phyloP scores from a whole-genome alignment of 164 flowering plant species.

The Annona cherimola region DNA sequence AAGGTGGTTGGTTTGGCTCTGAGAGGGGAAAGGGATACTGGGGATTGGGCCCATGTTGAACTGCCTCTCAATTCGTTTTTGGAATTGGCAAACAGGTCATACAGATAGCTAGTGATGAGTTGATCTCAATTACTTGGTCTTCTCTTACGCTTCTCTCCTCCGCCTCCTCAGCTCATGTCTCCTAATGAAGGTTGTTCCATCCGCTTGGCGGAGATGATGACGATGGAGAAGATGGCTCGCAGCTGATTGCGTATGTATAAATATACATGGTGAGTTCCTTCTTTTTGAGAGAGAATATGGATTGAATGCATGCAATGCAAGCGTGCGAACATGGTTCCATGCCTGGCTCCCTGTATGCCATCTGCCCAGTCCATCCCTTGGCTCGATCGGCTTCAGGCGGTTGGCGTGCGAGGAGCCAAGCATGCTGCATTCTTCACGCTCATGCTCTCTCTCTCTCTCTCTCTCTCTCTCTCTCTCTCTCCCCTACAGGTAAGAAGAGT shows the following conservation, averaged over 20 bases:
- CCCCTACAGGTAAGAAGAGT: background rate
- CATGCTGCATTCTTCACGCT: constrained; percentile 26
- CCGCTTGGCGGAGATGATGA: background rate
- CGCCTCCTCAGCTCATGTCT: background rate
- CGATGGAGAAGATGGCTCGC: background rate
- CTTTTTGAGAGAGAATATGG: background rate
- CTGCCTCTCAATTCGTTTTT: background rate
- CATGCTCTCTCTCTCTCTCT: constrained; percentile 5
- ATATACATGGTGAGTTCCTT: background rate
- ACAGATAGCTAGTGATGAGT: background rate
- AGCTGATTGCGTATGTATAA: background rate
- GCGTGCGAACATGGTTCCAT: constrained; percentile 12
- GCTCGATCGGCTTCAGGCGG: constrained; percentile 34
- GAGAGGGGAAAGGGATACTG: too few species aligned
- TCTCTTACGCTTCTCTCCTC: background rate
- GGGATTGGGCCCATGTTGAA: background rate
- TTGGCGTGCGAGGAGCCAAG: constrained; percentile 81
- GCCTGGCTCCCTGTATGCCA: constrained; percentile 98
- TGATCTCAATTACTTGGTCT: background rate
- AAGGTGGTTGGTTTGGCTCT: background rate
- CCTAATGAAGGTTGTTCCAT: background rate
- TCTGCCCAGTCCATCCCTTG: constrained; percentile 37
- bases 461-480: constrained; percentile 8
- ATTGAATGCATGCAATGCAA: background rate
- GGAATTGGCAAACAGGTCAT: background rate